Conservation (phyloP, 768 basidiomycete species). For the Gelatoporia subvermispora region DNA sequence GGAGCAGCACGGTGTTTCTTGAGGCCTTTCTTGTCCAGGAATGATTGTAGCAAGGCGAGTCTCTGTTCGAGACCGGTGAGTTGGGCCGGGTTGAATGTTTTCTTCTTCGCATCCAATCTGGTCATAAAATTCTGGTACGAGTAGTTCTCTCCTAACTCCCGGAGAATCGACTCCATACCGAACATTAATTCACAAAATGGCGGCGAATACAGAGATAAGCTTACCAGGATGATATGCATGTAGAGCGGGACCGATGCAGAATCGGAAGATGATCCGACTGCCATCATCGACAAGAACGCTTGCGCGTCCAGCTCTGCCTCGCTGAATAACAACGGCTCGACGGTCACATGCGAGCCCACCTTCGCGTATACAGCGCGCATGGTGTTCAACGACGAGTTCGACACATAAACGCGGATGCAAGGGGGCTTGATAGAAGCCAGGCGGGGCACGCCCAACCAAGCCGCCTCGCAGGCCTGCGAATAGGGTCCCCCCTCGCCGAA, state of each 20-base stretch:
- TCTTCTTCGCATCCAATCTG: conserved; percentile 41
- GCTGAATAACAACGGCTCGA: conserved; percentile 50
- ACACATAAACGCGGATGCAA: conserved; percentile 47
- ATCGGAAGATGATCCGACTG: conserved; percentile 44
- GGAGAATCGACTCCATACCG: conserved; percentile 52
- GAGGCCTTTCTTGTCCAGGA: conserved; percentile 33
- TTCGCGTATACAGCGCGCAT: conserved; percentile 47
- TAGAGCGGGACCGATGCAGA: conserved; percentile 59
- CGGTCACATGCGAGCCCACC: conserved; percentile 39
- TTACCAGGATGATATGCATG: conserved; percentile 61
- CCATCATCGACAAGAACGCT: conserved; percentile 73
- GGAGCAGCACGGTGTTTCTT: conserved; percentile 17
- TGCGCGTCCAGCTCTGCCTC: conserved; percentile 62
- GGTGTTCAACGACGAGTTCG: conserved; percentile 53
- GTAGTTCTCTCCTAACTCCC: conserved; percentile 58
- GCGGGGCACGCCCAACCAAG: conserved; percentile 41
- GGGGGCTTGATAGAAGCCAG: conserved; percentile 29
- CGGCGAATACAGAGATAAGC: conserved; percentile 11
- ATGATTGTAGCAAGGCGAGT: conserved; percentile 54
- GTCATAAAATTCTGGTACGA: conserved; percentile 45
- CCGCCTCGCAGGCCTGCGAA: conserved; percentile 62
- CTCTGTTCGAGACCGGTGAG: conserved; percentile 54
- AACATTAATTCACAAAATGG: neutral
- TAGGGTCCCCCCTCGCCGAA: conserved; percentile 61
- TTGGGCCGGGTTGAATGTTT: conserved; percentile 53